Percentiles rank a stretch among this genome's conserved stretches.
These are phyloP conservation scores for Parietaria judaica DNA, from an alignment of 306 rosid species.

Conservation along the genomic window DNA sequence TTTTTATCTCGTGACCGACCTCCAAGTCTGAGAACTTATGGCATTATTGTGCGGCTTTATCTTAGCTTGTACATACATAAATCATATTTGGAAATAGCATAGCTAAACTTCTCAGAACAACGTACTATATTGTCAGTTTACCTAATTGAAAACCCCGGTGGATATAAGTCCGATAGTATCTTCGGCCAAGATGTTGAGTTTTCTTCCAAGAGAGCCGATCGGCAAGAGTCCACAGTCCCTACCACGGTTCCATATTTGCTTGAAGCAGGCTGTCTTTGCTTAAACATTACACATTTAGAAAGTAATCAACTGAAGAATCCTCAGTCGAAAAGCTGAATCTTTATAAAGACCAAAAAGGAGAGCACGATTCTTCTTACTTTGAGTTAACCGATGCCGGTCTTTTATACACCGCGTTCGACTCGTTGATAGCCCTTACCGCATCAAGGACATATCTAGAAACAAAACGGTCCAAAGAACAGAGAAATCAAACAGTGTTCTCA, in stretches of 20 bases:
- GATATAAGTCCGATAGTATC: slow-evolving; percentile 64
- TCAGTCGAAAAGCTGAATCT: slow-evolving; percentile 2
- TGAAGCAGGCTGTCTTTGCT: slow-evolving; percentile 92
- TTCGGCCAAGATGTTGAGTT: slow-evolving; percentile 58
- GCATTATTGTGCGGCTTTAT: too few species aligned
- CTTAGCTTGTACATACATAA: too few species aligned
- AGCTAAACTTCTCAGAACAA: too few species aligned
- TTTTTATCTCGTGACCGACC: too few species aligned
- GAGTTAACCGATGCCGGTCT: slow-evolving; percentile 31
- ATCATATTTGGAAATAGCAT: too few species aligned
- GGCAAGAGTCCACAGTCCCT: slow-evolving; percentile 44
- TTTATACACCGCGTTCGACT: slow-evolving; percentile 32
- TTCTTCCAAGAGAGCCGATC: slow-evolving; percentile 28
- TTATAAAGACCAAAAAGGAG: slow-evolving; percentile 12
- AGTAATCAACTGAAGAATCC: slow-evolving; percentile 11
- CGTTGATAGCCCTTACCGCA: slow-evolving; percentile 51
- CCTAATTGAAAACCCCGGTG: slow-evolving; percentile 58
- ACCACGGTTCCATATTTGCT: slow-evolving; percentile 56
- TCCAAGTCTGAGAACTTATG: too few species aligned
- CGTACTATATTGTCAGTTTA: slow-evolving; percentile 16
- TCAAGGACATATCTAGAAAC: slow-evolving; percentile 59
- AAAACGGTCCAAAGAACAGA: slow-evolving; percentile 4
- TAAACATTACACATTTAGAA: slow-evolving; percentile 43
- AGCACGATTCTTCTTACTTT: slow-evolving; percentile 50
- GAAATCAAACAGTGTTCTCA: slow-evolving; percentile 13